phyloP scores from a whole-genome alignment of 768 basidiomycete genomes.

The Macrocybe gigantea region DNA sequence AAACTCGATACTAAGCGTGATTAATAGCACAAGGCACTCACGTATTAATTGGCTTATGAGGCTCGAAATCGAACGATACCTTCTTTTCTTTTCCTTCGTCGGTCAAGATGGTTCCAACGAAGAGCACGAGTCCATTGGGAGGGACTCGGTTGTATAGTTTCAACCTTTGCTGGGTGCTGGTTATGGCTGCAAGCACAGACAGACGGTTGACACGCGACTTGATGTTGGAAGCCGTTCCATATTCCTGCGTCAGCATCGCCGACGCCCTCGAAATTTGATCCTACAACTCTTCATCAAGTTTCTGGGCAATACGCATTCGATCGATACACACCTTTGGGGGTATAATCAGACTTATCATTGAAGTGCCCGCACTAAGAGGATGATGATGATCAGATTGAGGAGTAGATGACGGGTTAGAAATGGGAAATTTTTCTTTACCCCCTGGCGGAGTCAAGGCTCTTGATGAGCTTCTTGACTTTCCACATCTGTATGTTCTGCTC shows the following conservation, averaged over 20 bases:
- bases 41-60: slow-evolving; percentile 99
- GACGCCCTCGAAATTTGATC: slow-evolving; percentile 93
- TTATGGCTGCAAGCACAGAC: slow-evolving; percentile 96
- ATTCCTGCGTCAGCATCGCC: slow-evolving; percentile 97
- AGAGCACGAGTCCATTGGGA: slow-evolving; percentile 94
- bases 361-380: slow-evolving; percentile 76
- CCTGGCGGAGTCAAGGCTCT: slow-evolving; percentile 91
- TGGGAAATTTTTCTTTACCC: slow-evolving; percentile 41
- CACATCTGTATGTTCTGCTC: slow-evolving; percentile 97
- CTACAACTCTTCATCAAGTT: slow-evolving; percentile 26
- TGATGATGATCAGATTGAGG: slow-evolving; percentile 15
- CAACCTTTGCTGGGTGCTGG: slow-evolving; percentile 94
- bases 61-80: slow-evolving; percentile 96
- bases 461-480: slow-evolving; percentile 99
- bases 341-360: slow-evolving; percentile 97
- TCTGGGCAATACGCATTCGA: slow-evolving; percentile 8
- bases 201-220: slow-evolving; percentile 98
- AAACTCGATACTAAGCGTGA: slow-evolving; percentile 4
- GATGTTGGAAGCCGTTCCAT: slow-evolving; percentile 99
- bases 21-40: slow-evolving; percentile 30
- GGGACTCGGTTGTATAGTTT: slow-evolving; percentile 97
- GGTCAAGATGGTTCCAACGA: slow-evolving; percentile 96
- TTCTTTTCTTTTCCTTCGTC: slow-evolving; percentile 99
- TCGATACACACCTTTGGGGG: slow-evolving; percentile 72
- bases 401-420: background rate